Evolutionary conservation across 805 yeast species (phyloP), one percentile per base, ranked within the genome.

Genomic region (Yamadazyma akitaensis): DNA sequence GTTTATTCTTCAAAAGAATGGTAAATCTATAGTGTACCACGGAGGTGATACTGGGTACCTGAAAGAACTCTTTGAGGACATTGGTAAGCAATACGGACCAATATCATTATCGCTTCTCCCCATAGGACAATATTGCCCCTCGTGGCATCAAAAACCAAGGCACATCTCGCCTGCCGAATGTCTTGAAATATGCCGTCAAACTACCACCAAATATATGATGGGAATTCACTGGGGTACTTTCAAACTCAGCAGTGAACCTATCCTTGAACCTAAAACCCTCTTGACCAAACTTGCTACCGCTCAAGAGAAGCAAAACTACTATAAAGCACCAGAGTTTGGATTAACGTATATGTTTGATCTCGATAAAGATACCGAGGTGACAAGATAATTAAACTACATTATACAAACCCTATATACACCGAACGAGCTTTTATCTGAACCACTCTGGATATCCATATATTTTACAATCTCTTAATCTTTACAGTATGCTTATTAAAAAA

Each of bases 171-270:
- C 98, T 0, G 73, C 67, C 33, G 98, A 92, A 57, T 82, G 91
- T 10, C 51, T 87, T 2, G 70, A 79, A 50, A 83, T 90, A 3
- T 82, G 82, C 76, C 59, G 74, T 13, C 87, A 84, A 51, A 57
- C 89, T 47, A 67, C 75, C 5, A 81, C 88, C 2, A 63, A 74
- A 47, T 78, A 76, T 51, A 79, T 88, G 65, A 78, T 85, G 43
- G 98, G 98, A 1, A 89, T 92, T 28, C 98, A 92, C 64, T 92
- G 97, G 96, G 98, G 98, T 0, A 92, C 98, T 0, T 92, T 90
- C 65, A 82, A 89, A 21, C 67, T 92, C 54, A 86, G 96, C 62
- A 85, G 90, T 39, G 98, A 92, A 63, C 85, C 88, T 46, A 88
- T 85, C 53, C 61, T 88, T 32, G 98, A 91, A 62, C 97, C 97